Base-by-base conservation (phyloP, 352 stramenopile genomes). In the Globisporangium parvum region DNA sequence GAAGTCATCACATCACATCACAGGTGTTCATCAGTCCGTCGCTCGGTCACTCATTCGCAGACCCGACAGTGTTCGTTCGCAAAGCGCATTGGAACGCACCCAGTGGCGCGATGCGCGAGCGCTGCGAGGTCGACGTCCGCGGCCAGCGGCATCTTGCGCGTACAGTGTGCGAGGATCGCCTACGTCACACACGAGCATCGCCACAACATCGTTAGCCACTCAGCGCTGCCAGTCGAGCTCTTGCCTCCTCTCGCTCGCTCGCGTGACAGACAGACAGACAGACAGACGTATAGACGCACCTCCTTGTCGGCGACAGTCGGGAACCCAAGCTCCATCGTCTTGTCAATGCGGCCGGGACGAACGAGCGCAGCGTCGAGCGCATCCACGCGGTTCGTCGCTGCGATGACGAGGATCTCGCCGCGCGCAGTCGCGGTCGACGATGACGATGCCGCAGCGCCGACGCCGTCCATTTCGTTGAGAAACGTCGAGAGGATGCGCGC, bases 401-500 rank as follows among this genome's bases (percentile, higher is more conserved):
- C 80, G 20, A 93, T 65, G 9, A 93, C 80, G 1, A 93, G 63
- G 11, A 93, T 72, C 1, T 80, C 70, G 5, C 67, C 64, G 10
- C 57, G 63, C 6, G 67, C 65, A 21, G 45, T 26, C 20, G 56
- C 51, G 1, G 63, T 65, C 12, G 53, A 47, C 5, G 57, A 64
- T 15, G 70, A 67, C 33, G 55, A 31, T 9, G 59, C 55, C 20
- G 60, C 15, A 51, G 70, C 65, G 26, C 80, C 81, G 24, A 93
- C 77, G 45, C 83, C 83, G 46, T 93, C 83, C 79, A 93, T 89
- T 59, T 93, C 83, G 53, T 93, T 93, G 20, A 93, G 67, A 37
- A 93, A 87, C 11, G 83, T 93, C 24, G 83, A 93, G 10, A 93
- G 59, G 6, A 93, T 81, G 47, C 83, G 80, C 10, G 80, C 75